Percentiles rank a stretch among this genome's conserved stretches.
Evolutionary conservation across 1,284 basidiomycete species (phyloP).

Genomic region (Tremellales sp.): DNA sequence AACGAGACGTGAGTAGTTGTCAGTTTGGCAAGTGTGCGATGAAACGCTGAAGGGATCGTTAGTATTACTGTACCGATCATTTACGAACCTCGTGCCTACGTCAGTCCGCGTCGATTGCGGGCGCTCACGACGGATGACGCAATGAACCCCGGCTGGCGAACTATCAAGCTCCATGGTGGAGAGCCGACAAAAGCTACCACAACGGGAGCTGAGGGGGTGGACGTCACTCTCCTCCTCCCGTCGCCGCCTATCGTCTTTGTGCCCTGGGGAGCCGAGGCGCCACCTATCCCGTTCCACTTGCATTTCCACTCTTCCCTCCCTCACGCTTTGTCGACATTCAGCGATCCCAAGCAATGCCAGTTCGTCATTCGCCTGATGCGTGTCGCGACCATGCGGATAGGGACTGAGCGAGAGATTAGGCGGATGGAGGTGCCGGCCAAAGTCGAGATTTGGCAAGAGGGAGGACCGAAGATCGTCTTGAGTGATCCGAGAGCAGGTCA

Average conservation of each 20-base stretch:
- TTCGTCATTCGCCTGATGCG: conserved; percentile 32
- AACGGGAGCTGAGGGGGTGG: conserved; percentile 14
- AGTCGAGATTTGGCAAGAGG: conserved; percentile 34
- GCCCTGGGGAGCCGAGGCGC: conserved; percentile 10
- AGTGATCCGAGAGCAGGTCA: no score
- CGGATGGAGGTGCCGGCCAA: conserved; percentile 28
- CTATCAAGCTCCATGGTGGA: conserved; percentile 29
- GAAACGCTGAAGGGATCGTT: background rate
- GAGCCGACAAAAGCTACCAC: conserved; percentile 9
- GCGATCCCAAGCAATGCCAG: conserved; percentile 22
- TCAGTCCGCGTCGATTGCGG: conserved; percentile 27
- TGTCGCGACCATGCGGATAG: conserved; percentile 27
- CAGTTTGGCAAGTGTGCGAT: background rate
- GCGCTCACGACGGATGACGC: conserved; percentile 27
- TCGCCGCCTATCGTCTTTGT: conserved; percentile 36
- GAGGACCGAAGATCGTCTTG: conserved; percentile 17
- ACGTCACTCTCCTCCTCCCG: conserved; percentile 28
- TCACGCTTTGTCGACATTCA: conserved; percentile 25
- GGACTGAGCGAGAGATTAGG: conserved; percentile 24
- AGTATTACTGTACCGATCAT: conserved; percentile 31
- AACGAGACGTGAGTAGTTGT: conserved; percentile 29
- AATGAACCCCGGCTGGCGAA: conserved; percentile 36
- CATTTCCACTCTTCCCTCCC: conserved; percentile 30
- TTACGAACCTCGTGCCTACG: conserved; percentile 30
- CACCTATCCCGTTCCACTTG: conserved; percentile 33